These are phyloP conservation scores for Cercophora newfieldiana DNA, from an alignment of 495 filamentous ascomycete genomes.

Conservation along the genomic window DNA sequence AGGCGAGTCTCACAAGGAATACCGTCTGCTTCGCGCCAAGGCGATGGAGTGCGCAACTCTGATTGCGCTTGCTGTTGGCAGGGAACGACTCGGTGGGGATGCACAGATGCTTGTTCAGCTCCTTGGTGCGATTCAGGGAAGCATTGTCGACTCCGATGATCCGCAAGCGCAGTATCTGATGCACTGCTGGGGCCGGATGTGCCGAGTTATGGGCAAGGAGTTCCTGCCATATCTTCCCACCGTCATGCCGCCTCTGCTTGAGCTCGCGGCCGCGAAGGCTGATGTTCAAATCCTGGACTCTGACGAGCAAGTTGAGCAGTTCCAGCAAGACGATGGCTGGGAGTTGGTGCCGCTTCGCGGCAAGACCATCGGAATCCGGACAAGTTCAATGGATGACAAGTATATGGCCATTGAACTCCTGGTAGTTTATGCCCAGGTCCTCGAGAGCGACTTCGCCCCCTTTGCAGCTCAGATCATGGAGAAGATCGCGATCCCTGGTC, in stretches of 20 bases:
- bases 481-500: slow-evolving; percentile 88
- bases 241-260: slow-evolving; percentile 91
- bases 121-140: slow-evolving; percentile 81
- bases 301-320: slow-evolving; percentile 87
- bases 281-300: slow-evolving; percentile 97
- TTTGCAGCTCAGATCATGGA: slow-evolving; percentile 94
- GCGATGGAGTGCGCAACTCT: slow-evolving; percentile 99
- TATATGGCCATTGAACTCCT: slow-evolving; percentile 98
- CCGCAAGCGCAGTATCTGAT: slow-evolving; percentile 96
- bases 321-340: slow-evolving; percentile 97
- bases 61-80: slow-evolving; percentile 93
- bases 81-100: slow-evolving; percentile 85
- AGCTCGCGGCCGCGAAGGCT: slow-evolving; percentile 91
- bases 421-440: slow-evolving; percentile 91
- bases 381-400: slow-evolving; percentile 94
- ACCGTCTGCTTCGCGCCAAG: slow-evolving; percentile 87
- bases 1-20: slow-evolving; percentile 88
- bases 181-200: slow-evolving; percentile 99
- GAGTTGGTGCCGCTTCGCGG: slow-evolving; percentile 95
- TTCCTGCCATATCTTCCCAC: slow-evolving; percentile 89
- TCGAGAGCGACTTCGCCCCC: slow-evolving; percentile 87
- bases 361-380: slow-evolving; percentile 98
- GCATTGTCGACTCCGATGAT: slow-evolving; percentile 88
- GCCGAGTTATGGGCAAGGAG: slow-evolving; percentile 82
- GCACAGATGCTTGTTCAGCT: slow-evolving; percentile 82